Percentiles rank a stretch among this genome's conserved stretches.
Conservation (phyloP, 768 basidiomycete genomes). For the Podaxis sp. region DNA sequence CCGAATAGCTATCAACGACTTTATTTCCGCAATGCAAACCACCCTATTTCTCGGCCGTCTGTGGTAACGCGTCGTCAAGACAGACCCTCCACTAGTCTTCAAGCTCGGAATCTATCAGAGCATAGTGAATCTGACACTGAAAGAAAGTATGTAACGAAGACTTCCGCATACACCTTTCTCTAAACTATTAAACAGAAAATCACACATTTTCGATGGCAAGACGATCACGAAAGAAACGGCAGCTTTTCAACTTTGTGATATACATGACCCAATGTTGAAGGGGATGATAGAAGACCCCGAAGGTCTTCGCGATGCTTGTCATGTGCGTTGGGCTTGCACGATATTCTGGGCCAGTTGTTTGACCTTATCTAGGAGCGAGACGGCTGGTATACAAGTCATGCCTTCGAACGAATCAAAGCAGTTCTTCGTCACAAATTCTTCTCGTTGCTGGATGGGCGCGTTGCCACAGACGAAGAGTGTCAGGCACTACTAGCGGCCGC, state of each 20-base stretch:
- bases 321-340: slow-evolving; percentile 51
- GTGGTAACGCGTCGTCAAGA: slow-evolving; percentile 71
- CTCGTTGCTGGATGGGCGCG: slow-evolving; percentile 68
- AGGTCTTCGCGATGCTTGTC: slow-evolving; percentile 67
- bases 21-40: slow-evolving; percentile 86
- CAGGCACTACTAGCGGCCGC: slow-evolving; percentile 52
- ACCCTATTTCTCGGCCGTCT: slow-evolving; percentile 75
- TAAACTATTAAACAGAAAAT: slow-evolving; percentile 39
- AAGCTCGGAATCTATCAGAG: slow-evolving; percentile 36
- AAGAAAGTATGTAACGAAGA: slow-evolving; percentile 37
- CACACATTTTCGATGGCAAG: slow-evolving; percentile 89
- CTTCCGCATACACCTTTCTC: slow-evolving; percentile 9
- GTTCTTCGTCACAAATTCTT: slow-evolving; percentile 87
- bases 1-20: slow-evolving; percentile 83
- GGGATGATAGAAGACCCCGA: slow-evolving; percentile 76
- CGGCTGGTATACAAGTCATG: slow-evolving; percentile 83
- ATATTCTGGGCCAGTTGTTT: neutral
- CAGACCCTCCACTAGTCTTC: slow-evolving; percentile 40
- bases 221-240: slow-evolving; percentile 82
- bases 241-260: slow-evolving; percentile 93
- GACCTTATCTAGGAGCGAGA: slow-evolving; percentile 60
- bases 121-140: slow-evolving; percentile 33
- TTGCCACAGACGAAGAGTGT: slow-evolving; percentile 75
- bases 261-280: slow-evolving; percentile 81
- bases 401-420: slow-evolving; percentile 81